Conservation (phyloP, 2,329 filamentous ascomycete species). For the Elsinoe arachidis region DNA sequence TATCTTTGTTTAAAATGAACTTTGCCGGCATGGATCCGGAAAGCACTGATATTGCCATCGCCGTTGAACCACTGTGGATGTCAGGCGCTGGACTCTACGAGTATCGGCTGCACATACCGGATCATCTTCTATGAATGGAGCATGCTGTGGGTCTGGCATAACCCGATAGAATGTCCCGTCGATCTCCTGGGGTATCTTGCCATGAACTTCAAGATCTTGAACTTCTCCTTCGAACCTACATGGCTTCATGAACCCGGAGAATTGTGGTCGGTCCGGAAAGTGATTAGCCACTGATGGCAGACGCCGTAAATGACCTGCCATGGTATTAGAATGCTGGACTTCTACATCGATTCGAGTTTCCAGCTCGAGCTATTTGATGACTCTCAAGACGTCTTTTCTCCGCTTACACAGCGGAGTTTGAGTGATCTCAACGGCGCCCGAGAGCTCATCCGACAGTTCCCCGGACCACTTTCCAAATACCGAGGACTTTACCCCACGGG, state of each 20-base stretch:
- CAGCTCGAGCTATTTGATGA: too few relatives aligned
- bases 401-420: background rate
- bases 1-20: conserved; percentile 37
- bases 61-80: conserved; percentile 37
- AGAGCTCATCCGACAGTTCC: background rate
- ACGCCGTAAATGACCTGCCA: background rate
- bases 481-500: too few relatives aligned
- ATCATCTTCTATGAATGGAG: conserved; percentile 42
- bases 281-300: background rate
- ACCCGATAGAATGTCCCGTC: conserved; percentile 35
- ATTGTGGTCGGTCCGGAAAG: conserved; percentile 18
- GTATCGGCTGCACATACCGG: background rate
- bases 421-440: background rate
- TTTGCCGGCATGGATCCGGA: conserved; percentile 34
- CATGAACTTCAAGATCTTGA: conserved; percentile 24
- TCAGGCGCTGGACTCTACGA: conserved; percentile 25
- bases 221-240: conserved; percentile 35
- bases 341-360: too few relatives aligned
- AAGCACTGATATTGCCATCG: conserved; percentile 36
- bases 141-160: conserved; percentile 46
- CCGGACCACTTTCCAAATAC: background rate
- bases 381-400: background rate
- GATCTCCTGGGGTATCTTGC: conserved; percentile 27
- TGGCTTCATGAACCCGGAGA: conserved; percentile 24
- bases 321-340: background rate